Conservation (phyloP, 331 rosid genomes). For the Spiraea crenata region DNA sequence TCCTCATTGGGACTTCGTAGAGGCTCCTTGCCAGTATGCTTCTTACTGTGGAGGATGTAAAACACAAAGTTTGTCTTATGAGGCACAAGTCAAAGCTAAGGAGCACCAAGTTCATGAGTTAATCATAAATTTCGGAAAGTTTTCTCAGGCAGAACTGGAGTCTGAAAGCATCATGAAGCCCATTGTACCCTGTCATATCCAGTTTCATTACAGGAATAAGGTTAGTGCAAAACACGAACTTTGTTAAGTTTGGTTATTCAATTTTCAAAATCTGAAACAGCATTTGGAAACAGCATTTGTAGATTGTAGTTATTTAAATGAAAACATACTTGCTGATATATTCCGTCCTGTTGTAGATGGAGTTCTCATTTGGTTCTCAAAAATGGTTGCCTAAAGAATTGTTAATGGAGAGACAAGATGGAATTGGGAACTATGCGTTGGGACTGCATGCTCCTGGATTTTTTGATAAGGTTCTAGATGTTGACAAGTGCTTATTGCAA, state of each 20-base stretch:
- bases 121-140: conserved; percentile 67
- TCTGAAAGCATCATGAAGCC: conserved; percentile 50
- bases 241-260: background rate
- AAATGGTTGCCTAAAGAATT: conserved; percentile 71
- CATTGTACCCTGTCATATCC: conserved; percentile 79
- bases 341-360: conserved; percentile 64
- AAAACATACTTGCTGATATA: background rate
- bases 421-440: conserved; percentile 32
- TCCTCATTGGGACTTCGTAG: conserved; percentile 76
- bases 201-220: conserved; percentile 94
- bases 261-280: background rate
- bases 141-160: conserved; percentile 54
- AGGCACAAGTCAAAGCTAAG: conserved; percentile 80
- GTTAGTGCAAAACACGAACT: conserved; percentile 27
- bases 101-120: conserved; percentile 79
- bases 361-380: conserved; percentile 81
- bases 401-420: conserved; percentile 43
- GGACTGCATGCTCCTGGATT: conserved; percentile 48
- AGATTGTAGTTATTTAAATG: background rate
- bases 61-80: conserved; percentile 73
- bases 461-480: conserved; percentile 73
- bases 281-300: background rate
- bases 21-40: conserved; percentile 90
- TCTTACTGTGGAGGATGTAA: conserved; percentile 90
- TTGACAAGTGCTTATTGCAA: conserved; percentile 86